These are phyloP conservation scores for Nakazawaea ishiwadae DNA, from an alignment of 805 yeast species.

Conservation along the genomic window DNA sequence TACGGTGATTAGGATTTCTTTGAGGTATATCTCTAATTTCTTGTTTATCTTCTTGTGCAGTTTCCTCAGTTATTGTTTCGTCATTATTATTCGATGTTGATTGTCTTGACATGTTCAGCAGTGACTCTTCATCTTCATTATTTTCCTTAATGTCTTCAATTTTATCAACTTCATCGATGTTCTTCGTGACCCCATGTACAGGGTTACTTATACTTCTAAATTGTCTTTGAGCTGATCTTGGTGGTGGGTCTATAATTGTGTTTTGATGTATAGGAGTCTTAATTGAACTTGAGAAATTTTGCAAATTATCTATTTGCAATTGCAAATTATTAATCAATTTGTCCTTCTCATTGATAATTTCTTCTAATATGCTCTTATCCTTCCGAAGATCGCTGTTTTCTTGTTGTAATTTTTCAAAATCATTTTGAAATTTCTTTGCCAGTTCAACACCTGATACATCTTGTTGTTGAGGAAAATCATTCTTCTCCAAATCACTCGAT, in stretches of 20 bases:
- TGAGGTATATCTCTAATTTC: slow-evolving; percentile 1
- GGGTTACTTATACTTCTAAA: slow-evolving; percentile 7
- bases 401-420: slow-evolving; percentile 1
- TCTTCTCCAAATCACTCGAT: no score
- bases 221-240: slow-evolving; percentile 33
- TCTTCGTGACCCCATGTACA: background rate
- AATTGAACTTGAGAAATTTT: slow-evolving; percentile 3
- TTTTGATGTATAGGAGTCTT: background rate
- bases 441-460: background rate
- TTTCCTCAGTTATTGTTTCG: slow-evolving; percentile 1
- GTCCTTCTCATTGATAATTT: slow-evolving; percentile 9
- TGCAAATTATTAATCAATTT: slow-evolving; percentile 11
- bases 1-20: slow-evolving; percentile 7
- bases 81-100: background rate
- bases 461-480: no score
- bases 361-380: slow-evolving; percentile 9
- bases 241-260: slow-evolving; percentile 24
- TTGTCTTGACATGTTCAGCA: background rate
- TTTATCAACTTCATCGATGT: background rate
- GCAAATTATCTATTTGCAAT: slow-evolving; percentile 5
- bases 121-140: background rate
- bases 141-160: background rate
- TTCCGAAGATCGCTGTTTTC: slow-evolving; percentile 1
- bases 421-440: background rate
- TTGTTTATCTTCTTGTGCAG: background rate